phyloP scores from a whole-genome alignment of 106 monocot species.

The Dioscorea zingiberensis region DNA sequence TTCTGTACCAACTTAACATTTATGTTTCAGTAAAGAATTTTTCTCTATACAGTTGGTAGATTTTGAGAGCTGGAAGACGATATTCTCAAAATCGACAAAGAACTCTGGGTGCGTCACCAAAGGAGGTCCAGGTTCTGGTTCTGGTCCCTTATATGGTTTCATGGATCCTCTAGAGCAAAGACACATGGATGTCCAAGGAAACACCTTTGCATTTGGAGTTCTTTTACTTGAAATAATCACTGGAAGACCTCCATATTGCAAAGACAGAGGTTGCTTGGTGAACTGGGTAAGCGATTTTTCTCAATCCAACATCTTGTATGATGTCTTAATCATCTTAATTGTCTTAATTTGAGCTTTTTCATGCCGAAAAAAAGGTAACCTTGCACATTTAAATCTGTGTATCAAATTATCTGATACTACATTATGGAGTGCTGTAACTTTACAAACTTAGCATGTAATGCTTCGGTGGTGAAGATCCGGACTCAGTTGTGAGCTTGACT shows the following conservation, averaged over 20 bases:
- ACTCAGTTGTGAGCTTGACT: too few relatives aligned
- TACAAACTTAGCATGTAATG: too few relatives aligned
- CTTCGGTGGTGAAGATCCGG: too few relatives aligned
- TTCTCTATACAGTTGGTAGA: constrained; percentile 73
- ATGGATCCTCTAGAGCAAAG: constrained; percentile 34
- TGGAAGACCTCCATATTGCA: constrained; percentile 63
- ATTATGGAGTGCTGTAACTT: too few relatives aligned
- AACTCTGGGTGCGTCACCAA: constrained; percentile 23
- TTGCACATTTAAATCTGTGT: too few relatives aligned
- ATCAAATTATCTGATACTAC: too few relatives aligned
- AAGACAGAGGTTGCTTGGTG: constrained; percentile 62
- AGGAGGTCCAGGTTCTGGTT: constrained; percentile 15
- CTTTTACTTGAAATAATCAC: constrained; percentile 81
- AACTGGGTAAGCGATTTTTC: constrained; percentile 63
- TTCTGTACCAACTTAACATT: not conserved
- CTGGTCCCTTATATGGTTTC: constrained; percentile 18
- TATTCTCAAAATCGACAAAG: constrained; percentile 42
- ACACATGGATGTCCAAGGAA: constrained; percentile 54
- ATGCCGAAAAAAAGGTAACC: too few relatives aligned
- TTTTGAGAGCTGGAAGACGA: constrained; percentile 86
- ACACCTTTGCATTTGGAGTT: constrained; percentile 74
- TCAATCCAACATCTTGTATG: too few relatives aligned
- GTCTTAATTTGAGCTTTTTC: too few relatives aligned
- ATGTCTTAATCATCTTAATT: too few relatives aligned
- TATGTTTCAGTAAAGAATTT: not conserved